Base-by-base conservation (phyloP, 306 rosid genomes). In the Rubus parviflorus region DNA sequence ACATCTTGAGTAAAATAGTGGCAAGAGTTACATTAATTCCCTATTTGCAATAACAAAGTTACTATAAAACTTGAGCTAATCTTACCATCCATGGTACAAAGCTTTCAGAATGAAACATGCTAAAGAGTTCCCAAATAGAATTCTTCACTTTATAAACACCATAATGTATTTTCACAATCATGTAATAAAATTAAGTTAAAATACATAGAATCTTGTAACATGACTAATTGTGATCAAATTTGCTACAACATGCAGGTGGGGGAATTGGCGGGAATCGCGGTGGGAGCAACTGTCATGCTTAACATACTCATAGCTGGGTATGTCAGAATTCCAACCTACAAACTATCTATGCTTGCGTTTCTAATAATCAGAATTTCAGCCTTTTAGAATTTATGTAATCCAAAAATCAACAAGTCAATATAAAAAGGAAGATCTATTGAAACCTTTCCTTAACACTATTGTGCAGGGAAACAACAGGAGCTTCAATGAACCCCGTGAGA, bases 261-360 rank as follows among this genome's bases (percentile, higher is more conserved):
- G 46, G 97, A 89, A 80, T 79, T 91, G 41, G 98, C 94, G 5
- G 98, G 96, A 83, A 87, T 94, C 72, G 96, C 97, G 1, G 97
- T 91, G 19, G 97, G 98, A 70, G 98, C 94, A 4, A 91, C 92
- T 3, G 98, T 94, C 14, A 94, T 91, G 97, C 91, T 90, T 78
- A 94, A 91, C 74, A 83, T 94, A 16, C 97, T 91, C 77, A 83
- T 90, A n/a, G 96, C 98, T 37, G 98, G 94, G 98, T 94, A 94
- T 61, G 85, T 81, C 35, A 30, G 7, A 77, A 56, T 70, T 75
- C 57, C 19, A 38, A 73, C 72, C 69, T 43, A 35, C 15, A 62
- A 30, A 30, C 19, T 14, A 62, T 62, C 20, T 62, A 37, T 35
- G 68, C 45, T 37, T 35, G 45, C 12, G 17, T 14, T 22, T 62